Evolutionary conservation across 164 flowering plant genomes (phyloP), one percentile per base, ranked within the genome.

Genomic region (Annona cherimola): DNA sequence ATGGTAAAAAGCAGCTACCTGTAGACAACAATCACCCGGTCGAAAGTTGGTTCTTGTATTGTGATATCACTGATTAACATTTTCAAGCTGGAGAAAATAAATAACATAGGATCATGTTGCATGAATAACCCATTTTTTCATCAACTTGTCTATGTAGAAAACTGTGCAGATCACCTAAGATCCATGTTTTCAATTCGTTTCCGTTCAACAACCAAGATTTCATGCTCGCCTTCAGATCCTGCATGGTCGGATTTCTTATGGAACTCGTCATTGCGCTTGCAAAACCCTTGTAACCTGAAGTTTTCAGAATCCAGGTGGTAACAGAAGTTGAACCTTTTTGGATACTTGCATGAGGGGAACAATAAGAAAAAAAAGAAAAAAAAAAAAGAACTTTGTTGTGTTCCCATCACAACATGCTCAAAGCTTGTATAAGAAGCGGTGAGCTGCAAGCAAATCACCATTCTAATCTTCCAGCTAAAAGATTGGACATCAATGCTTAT

Each of bases 21-120:
- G 88, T 95, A 95, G 67, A 95, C 85, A 74, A 93, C 99, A 72
- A 93, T 91, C 20, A 93, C 91, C 83, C 96, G 84, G 72, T 95
- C 96, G 80, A 95, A 93, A 19, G 99, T 95, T 35, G 99, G 99
- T 79, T 95, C 99, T 77, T 93, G 96, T 69, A 93, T 88, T n/a
- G 90, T 91, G 76, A 80, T 83, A 84, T 90, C 87, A 78, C 86
- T 76, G 66, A 81, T 66, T 80, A 95, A 72, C 77, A 83, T 95
- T 57, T 69, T 73, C 63, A 80, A 26, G 76, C 98, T 94, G 88
- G 44, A 71, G 42, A 42, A 39, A 63, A 26, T 35, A 76, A 1
- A 76, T 71, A 76, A 80, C 14, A 44, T 68, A 39, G 44, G 55
- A 77, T 44, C 5, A 64, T 40, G 14, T 39, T 9, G 9, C 67